Conservation (phyloP, 1,284 basidiomycete genomes). For the Ceratorhiza oryzae-sativae region DNA sequence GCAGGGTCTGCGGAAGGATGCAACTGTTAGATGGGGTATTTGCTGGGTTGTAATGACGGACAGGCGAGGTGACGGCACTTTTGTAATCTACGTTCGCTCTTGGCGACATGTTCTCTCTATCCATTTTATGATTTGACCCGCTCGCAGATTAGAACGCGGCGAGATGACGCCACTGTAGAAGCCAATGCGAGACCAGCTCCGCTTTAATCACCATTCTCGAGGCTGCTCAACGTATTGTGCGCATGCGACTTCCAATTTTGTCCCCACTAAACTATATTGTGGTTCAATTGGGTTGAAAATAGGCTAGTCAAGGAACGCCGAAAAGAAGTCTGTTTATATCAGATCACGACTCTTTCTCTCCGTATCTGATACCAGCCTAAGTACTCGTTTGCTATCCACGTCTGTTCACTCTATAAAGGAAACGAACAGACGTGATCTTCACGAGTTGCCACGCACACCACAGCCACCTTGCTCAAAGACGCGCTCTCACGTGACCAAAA, state of each 20-base stretch:
- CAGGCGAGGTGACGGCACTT: conserved; percentile 5
- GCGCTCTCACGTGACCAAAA: conserved; percentile 18
- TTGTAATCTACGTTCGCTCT: conserved; percentile 19
- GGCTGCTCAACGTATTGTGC: too few species aligned
- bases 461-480: neutral
- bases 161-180: neutral
- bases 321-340: too few species aligned
- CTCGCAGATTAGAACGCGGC: neutral
- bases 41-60: neutral
- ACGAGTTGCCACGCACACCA: neutral
- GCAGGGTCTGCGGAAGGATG: conserved; percentile 67
- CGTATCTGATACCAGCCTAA: too few species aligned
- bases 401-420: neutral
- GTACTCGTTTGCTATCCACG: too few species aligned
- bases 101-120: conserved; percentile 2
- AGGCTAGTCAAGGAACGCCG: too few species aligned
- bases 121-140: neutral
- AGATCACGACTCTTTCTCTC: too few species aligned
- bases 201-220: too few species aligned
- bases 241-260: too few species aligned
- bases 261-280: too few species aligned
- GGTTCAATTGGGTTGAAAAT: too few species aligned
- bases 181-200: too few species aligned
- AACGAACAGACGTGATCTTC: neutral
- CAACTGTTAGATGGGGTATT: conserved; percentile 63